Evolutionary conservation across 2,329 filamentous ascomycete genomes (phyloP).

Genomic region (Penicillium nordicum): DNA sequence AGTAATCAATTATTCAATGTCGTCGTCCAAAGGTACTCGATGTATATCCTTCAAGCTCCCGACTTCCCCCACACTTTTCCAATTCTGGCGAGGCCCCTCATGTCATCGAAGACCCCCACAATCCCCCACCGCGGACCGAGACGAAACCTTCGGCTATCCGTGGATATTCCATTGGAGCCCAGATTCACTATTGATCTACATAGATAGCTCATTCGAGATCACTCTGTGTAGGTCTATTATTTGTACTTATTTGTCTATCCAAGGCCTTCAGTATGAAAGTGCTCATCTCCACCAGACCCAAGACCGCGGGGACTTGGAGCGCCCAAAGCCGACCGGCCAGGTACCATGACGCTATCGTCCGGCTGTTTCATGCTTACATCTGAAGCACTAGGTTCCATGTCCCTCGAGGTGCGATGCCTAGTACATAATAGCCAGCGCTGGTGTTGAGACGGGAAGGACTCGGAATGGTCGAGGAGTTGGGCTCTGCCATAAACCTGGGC

Average conservation of each 20-base stretch:
- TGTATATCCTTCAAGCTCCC: neutral
- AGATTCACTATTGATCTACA: too few relatives aligned
- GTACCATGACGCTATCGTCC: constrained; percentile 45
- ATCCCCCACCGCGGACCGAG: neutral
- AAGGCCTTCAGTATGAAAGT: constrained; percentile 44
- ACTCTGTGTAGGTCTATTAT: neutral
- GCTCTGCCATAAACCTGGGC: constrained; percentile 48
- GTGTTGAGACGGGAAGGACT: constrained; percentile 56
- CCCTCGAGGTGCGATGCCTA: constrained; percentile 48
- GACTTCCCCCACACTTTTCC: neutral
- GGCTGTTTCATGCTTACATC: constrained; percentile 49
- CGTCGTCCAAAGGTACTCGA: neutral
- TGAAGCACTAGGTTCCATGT: constrained; percentile 59
- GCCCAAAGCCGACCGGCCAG: constrained; percentile 42
- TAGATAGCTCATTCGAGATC: too few relatives aligned
- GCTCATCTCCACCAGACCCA: constrained; percentile 43
- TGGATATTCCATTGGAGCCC: neutral
- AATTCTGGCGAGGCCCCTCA: neutral
- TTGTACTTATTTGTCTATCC: neutral
- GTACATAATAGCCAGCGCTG: constrained; percentile 42
- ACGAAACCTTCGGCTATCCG: neutral
- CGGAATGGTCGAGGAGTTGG: constrained; percentile 47
- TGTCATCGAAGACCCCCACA: neutral
- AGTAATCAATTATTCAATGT: neutral
- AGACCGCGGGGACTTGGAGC: constrained; percentile 39